Percentiles rank a stretch among this genome's conserved stretches.
phyloP scores from a whole-genome alignment of 2,329 filamentous ascomycete genomes.

The Fusarium sublunatum region DNA sequence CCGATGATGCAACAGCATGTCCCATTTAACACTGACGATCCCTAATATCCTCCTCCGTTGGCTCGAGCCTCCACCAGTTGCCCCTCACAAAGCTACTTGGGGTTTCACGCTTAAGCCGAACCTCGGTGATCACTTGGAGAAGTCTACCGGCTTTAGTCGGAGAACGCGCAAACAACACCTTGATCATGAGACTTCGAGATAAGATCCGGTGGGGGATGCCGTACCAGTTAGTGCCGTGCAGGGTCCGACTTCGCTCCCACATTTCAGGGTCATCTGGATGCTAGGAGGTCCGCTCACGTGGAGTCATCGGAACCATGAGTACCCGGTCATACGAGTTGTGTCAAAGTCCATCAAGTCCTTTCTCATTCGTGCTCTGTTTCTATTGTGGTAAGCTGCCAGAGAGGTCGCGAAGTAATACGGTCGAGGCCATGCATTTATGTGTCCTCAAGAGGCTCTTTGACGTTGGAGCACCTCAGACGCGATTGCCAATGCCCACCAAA shows the following conservation, averaged over 20 bases:
- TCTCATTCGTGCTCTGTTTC: neutral
- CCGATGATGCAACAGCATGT: slow-evolving; percentile 23
- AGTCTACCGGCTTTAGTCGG: slow-evolving; percentile 38
- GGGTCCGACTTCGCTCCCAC: slow-evolving; percentile 41
- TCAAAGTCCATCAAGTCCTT: neutral
- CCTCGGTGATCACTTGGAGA: slow-evolving; percentile 24
- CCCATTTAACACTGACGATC: slow-evolving; percentile 19
- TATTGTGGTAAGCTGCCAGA: slow-evolving; percentile 5
- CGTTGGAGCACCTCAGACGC: too few species aligned
- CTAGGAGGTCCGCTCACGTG: slow-evolving; percentile 15
- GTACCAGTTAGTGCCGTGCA: slow-evolving; percentile 16
- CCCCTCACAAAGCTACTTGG: slow-evolving; percentile 20
- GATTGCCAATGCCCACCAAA: too few species aligned
- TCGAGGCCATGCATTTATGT: too few species aligned
- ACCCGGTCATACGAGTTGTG: slow-evolving; percentile 36
- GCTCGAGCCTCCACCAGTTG: slow-evolving; percentile 20
- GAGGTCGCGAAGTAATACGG: slow-evolving; percentile 1
- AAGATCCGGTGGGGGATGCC: slow-evolving; percentile 24
- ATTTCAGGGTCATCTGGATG: neutral
- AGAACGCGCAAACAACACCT: slow-evolving; percentile 32
- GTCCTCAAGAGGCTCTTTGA: too few species aligned
- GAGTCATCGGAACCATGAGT: slow-evolving; percentile 19
- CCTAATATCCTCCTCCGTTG: slow-evolving; percentile 10
- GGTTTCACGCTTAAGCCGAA: slow-evolving; percentile 14
- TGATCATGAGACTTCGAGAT: slow-evolving; percentile 26